Evolutionary conservation across 106 monocot genomes (phyloP).

Genomic region (Phalaenopsis aphrodite): DNA sequence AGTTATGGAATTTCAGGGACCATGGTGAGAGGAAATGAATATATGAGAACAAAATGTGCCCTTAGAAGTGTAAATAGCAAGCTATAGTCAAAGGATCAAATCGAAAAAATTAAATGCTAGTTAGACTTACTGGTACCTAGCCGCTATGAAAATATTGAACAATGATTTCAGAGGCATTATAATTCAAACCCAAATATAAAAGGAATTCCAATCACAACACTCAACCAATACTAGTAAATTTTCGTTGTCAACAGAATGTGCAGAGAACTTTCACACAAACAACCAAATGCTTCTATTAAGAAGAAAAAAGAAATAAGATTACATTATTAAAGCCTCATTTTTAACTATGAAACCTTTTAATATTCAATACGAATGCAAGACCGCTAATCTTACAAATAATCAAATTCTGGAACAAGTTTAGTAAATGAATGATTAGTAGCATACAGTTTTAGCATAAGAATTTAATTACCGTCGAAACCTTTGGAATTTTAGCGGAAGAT

Average conservation of each 20-base stretch:
- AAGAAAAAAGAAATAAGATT: neutral
- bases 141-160: neutral
- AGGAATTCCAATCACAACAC: neutral
- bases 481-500: conserved; percentile 64
- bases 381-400: too few species aligned
- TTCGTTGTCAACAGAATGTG: neutral
- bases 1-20: neutral
- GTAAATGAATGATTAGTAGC: too few species aligned
- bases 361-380: neutral
- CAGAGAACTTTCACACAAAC: neutral
- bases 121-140: neutral
- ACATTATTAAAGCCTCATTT: neutral
- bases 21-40: neutral
- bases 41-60: neutral
- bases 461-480: conserved; percentile 54
- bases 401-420: too few species aligned
- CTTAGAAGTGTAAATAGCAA: neutral
- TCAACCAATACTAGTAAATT: neutral
- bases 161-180: neutral
- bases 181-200: neutral
- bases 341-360: neutral
- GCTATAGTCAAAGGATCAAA: neutral
- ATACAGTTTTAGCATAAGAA: neutral
- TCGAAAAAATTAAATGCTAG: neutral
- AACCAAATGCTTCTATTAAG: neutral